Evolutionary conservation across 2,329 filamentous ascomycete genomes (phyloP).

Genomic region (Fusarium chlamydosporum): DNA sequence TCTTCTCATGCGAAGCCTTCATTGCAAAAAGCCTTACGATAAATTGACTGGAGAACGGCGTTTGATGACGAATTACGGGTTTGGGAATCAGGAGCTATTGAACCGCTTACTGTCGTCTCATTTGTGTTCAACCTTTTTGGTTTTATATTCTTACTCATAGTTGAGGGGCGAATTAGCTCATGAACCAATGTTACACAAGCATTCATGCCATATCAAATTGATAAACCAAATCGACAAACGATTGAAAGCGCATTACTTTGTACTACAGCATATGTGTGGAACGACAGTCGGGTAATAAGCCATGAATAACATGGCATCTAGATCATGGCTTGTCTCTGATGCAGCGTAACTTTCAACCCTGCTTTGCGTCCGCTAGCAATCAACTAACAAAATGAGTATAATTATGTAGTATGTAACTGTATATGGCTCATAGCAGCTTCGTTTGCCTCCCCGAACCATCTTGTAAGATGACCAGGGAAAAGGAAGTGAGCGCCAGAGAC

Average conservation of each 20-base stretch:
- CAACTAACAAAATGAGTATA: conserved; percentile 3
- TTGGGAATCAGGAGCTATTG: conserved; percentile 4
- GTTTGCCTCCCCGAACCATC: conserved; percentile 19
- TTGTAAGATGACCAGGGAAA: conserved; percentile 13
- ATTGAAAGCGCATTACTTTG: background rate
- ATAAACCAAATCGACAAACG: background rate
- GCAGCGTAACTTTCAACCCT: background rate
- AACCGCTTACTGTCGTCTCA: conserved; percentile 6
- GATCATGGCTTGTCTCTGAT: conserved; percentile 12
- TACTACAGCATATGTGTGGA: background rate
- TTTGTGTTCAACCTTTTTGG: conserved; percentile 10
- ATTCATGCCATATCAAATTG: background rate
- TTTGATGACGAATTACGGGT: conserved; percentile 28
- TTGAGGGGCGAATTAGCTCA: conserved; percentile 5
- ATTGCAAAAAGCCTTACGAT: conserved; percentile 13
- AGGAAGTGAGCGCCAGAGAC: background rate
- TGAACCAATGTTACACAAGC: conserved; percentile 3
- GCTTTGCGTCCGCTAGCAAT: background rate
- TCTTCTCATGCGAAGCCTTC: conserved; percentile 12
- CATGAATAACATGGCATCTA: background rate
- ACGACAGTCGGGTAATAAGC: background rate
- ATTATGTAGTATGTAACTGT: conserved; percentile 31
- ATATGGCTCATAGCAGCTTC: conserved; percentile 35
- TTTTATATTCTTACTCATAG: conserved; percentile 13
- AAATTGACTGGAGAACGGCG: conserved; percentile 32